Conservation (phyloP, 2,329 filamentous ascomycete genomes). For the Epichloe scottii region DNA sequence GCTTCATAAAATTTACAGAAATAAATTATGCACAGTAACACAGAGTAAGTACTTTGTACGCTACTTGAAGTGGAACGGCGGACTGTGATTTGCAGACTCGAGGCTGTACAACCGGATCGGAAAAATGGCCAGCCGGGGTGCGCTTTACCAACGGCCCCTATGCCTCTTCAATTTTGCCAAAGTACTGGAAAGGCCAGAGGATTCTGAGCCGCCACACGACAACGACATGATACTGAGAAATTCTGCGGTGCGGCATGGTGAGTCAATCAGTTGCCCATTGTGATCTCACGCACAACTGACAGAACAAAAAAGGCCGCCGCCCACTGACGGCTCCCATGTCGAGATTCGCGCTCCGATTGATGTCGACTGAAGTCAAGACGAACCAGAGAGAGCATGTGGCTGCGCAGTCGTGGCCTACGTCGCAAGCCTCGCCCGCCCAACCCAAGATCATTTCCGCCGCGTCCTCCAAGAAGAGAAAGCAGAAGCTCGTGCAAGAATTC, state of each 20-base stretch:
- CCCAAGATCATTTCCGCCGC: slow-evolving; percentile 10
- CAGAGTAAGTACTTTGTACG: background rate
- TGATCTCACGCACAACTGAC: background rate
- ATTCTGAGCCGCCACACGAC: background rate
- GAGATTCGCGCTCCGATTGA: slow-evolving; percentile 19
- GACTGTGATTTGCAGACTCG: background rate
- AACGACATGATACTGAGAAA: slow-evolving; percentile 44
- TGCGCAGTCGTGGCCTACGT: slow-evolving; percentile 12
- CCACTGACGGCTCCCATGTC: slow-evolving; percentile 34
- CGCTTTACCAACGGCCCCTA: background rate
- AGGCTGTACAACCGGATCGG: slow-evolving; percentile 1
- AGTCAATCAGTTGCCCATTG: slow-evolving; percentile 13
- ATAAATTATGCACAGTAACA: no score
- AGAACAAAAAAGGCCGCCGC: slow-evolving; percentile 24
- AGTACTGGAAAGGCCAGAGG: background rate
- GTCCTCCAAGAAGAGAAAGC: slow-evolving; percentile 21
- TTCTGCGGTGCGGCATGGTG: slow-evolving; percentile 41
- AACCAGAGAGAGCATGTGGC: slow-evolving; percentile 5
- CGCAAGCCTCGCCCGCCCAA: slow-evolving; percentile 10
- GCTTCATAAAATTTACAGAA: no score
- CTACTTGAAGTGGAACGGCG: background rate
- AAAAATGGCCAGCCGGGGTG: slow-evolving; percentile 8
- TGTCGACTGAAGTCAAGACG: slow-evolving; percentile 19
- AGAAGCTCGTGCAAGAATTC: slow-evolving; percentile 19
- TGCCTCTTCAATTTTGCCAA: background rate